Percentiles rank a stretch among this genome's conserved stretches.
Evolutionary conservation across 495 filamentous ascomycete species (phyloP).

Genomic region (Talaromyces stipitatus): DNA sequence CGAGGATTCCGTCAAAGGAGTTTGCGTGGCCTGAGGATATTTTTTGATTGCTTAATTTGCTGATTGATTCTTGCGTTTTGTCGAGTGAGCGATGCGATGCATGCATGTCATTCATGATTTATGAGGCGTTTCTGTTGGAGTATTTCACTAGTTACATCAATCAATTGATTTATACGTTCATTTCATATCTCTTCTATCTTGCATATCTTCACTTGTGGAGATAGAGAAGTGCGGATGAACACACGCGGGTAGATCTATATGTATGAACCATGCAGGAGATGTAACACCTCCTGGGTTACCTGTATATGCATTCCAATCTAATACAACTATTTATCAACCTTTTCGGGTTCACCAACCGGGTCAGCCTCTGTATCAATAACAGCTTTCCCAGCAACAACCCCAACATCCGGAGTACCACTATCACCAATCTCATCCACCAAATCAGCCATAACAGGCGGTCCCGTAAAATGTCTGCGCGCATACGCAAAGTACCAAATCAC

Average conservation of each 20-base stretch:
- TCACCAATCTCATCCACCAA: conserved; percentile 14
- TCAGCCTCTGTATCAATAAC: conserved; percentile 15
- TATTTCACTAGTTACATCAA: no score
- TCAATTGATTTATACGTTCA: no score
- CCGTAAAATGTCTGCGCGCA: conserved; percentile 62
- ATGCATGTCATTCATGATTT: neutral
- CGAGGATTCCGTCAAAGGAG: conserved; percentile 11
- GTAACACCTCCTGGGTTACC: no score
- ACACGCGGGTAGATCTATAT: no score
- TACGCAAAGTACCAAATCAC: conserved; percentile 61
- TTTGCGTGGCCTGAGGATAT: conserved; percentile 43
- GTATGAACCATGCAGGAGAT: no score
- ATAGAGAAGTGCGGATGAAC: no score
- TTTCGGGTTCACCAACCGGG: neutral
- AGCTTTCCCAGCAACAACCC: conserved; percentile 28
- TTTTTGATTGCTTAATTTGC: conserved; percentile 22
- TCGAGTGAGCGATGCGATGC: conserved; percentile 1
- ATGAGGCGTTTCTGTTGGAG: no score
- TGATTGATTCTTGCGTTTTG: neutral
- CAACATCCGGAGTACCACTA: conserved; percentile 7
- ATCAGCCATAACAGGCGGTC: conserved; percentile 49
- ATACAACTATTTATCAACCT: neutral
- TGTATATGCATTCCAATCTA: neutral
- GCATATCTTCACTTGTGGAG: no score
- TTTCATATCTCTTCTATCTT: no score